Evolutionary conservation across 139 green algal species (phyloP).

Genomic region (Chlamydomonas incerta): DNA sequence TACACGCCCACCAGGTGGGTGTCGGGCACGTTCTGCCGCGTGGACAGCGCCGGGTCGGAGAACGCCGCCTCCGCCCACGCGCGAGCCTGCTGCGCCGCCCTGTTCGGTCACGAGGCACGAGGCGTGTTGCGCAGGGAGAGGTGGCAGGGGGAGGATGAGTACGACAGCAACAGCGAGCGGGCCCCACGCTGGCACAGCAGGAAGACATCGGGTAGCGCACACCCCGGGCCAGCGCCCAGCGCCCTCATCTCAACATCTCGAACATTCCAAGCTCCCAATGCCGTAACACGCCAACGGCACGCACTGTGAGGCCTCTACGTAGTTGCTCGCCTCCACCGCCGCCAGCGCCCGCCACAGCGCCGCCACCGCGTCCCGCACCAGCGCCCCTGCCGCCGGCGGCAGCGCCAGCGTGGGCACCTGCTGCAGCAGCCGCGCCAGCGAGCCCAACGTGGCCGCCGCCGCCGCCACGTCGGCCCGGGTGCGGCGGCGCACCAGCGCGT

Average conservation of each 20-base stretch:
- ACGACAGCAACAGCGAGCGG: too few relatives aligned
- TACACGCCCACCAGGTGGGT: constrained; percentile 59
- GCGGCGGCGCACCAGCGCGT: constrained; percentile 43
- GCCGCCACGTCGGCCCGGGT: not conserved
- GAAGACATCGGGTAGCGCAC: too few relatives aligned
- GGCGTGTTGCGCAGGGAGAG: too few relatives aligned
- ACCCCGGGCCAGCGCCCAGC: too few relatives aligned
- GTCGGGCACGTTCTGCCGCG: constrained; percentile 50
- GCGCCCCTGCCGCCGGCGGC: constrained; percentile 35
- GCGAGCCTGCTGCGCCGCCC: constrained; percentile 3
- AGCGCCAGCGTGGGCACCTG: constrained; percentile 52
- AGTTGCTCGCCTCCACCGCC: constrained; percentile 7
- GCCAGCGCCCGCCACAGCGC: not conserved
- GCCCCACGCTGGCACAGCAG: too few relatives aligned
- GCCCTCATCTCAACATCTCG: too few relatives aligned
- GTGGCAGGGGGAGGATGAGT: too few relatives aligned
- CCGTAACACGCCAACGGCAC: not conserved
- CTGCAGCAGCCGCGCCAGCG: constrained; percentile 41
- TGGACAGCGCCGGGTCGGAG: constrained; percentile 52
- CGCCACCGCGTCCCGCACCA: constrained; percentile 21
- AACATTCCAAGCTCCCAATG: too few relatives aligned
- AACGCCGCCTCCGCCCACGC: constrained; percentile 53
- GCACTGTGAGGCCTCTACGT: constrained; percentile 7
- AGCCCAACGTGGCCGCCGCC: constrained; percentile 16
- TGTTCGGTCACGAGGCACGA: too few relatives aligned